Evolutionary conservation across 2,329 filamentous ascomycete genomes (phyloP), one percentile per base, ranked within the genome.

Genomic region (Aureobasidium sp.): DNA sequence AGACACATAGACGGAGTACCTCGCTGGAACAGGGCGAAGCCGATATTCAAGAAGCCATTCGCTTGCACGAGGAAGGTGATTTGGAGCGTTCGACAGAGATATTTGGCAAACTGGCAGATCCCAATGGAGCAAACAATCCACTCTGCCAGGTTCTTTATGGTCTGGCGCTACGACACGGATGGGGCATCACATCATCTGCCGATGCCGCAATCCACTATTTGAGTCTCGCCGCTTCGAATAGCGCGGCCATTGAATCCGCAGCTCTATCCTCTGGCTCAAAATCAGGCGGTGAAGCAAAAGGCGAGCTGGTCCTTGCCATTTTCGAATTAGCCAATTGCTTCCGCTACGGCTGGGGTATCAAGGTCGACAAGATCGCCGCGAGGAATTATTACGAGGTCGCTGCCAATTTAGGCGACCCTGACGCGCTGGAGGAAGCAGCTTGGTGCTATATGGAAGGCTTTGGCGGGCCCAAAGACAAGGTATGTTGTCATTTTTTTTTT

Each of bases 381-480:
- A 76, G 78, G 62, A 77, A 95, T 78, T 98, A 97, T 70, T 98
- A 97, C 70, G 91, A 97, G 72, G 96, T 91, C 8, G 93, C 93
- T 24, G 93, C 93, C 56, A 97, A 98, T 68, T 74, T 98, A 60
- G 93, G 93, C 57, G 93, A 98, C 70, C 88, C 88, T 39, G 93
- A 98, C 73, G 93, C 90, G 55, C 95, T 97, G 90, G 95, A 96
- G 66, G 91, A 97, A 70, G 85, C 85, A 51, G 93, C 84, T 30
- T 95, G 90, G 89, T 98, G 93, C 74, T 97, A 93, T 76, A 71
- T 94, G 24, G 86, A 96, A 67, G 93, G 93, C n/a, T 95, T 95
- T 70, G 93, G 93, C 29, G 91, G 90, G 65, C 93, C 90, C 70
- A 98, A 97, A 70, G 90, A 98, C 75, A 97, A 95, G 87, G 91